Conservation (phyloP, 495 filamentous ascomycete species). For the Acidiella bohemica region DNA sequence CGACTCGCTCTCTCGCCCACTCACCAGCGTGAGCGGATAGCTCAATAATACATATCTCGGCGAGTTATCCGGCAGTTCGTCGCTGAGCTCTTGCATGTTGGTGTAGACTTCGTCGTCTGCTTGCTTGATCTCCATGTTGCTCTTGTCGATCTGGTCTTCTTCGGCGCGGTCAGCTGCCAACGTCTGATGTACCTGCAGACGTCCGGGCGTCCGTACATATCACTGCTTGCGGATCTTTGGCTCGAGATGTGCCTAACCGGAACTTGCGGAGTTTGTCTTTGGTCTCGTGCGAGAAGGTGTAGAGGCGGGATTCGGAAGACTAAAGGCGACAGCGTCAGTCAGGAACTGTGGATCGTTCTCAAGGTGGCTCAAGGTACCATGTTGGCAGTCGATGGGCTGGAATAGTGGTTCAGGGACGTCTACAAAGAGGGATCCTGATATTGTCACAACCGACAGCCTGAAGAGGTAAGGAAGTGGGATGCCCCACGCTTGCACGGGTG, state of each 20-base stretch:
- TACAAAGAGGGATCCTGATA: no score
- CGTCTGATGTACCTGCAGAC: neutral
- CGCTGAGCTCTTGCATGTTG: conserved; percentile 60
- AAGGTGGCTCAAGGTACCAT: neutral
- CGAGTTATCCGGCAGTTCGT: conserved; percentile 85
- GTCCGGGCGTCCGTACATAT: conserved; percentile 81
- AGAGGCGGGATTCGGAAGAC: conserved; percentile 79
- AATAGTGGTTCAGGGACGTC: no score
- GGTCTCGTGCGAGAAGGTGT: conserved; percentile 74
- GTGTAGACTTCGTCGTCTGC: conserved; percentile 68
- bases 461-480: no score
- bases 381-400: neutral
- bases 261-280: conserved; percentile 82
- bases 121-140: conserved; percentile 68
- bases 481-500: no score
- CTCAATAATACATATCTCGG: conserved; percentile 82
- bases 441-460: no score
- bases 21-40: conserved; percentile 72
- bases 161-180: conserved; percentile 17
- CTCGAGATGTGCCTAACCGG: conserved; percentile 73
- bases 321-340: no score
- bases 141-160: conserved; percentile 73
- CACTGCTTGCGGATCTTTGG: conserved; percentile 76
- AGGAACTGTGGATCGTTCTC: neutral
- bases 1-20: no score